Evolutionary conservation across 2,329 filamentous ascomycete genomes (phyloP), one percentile per base, ranked within the genome.

Genomic region (Neofusicoccum sp.): DNA sequence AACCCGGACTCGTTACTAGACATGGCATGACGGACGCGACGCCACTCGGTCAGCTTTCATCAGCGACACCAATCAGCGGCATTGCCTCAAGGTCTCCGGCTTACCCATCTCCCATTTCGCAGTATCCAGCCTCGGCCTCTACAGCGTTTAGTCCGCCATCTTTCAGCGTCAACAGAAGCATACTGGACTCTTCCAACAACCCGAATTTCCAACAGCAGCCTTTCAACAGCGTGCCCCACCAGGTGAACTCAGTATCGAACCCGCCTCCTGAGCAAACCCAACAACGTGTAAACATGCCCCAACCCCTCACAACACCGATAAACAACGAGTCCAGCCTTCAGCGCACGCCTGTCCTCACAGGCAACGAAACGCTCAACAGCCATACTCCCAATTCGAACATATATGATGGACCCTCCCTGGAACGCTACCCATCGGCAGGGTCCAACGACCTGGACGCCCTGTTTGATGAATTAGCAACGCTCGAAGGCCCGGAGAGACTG

Each of bases 401-500:
- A 12, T 59, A 59, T n/a, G 57, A 59, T 14, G 44, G 44, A 4
- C 43, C 57, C 62, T 75, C 76, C 31, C 51, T 63, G 7, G 65
- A 71, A 38, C 64, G 65, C 43, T 67, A 65, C 48, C 69, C 72
- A 73, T 60, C 75, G 68, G 36, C 77, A 71, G 51, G 75, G 67
- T 54, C 74, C 64, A 63, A 76, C 71, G 60, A 82, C 68, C 73
- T 71, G 63, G 81, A 84, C 63, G 80, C 79, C 14, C 77, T 84
- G 57, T 85, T 85, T 62, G 83, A 85, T 56, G 83, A 86, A 64
- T 70, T 86, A 38, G 82, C 82, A 3, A 82, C 82, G 7, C 72
- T 85, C 33, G 84, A 86, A 65, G 81, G 78, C 2, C 78, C 78
- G 24, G 79, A 84, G 58, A 74, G 76, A 36, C 73, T 83, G 45